A percentile compares a stretch with the other conserved stretches of the same genome.
Conservation (phyloP, 164 flowering plant genomes). For the grape (Vitis vinifera) region ASM3070453v1 NC_081810.1:19545501-19546000, state of each 20-base stretch:
- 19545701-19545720: slow-evolving; percentile 89
- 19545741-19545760: slow-evolving; percentile 98
- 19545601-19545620: slow-evolving; percentile 84
- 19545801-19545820: slow-evolving; percentile 90
- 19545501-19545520: no score
- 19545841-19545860: slow-evolving; percentile 93
- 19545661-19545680: slow-evolving; percentile 96
- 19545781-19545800: slow-evolving; percentile 94
- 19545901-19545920: slow-evolving; percentile 76
- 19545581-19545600: slow-evolving; percentile 91
- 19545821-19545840: slow-evolving; percentile 97
- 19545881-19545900: slow-evolving; percentile 96
- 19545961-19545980: no score
- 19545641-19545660: slow-evolving; percentile 99
- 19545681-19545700: slow-evolving; percentile 88
- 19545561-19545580: slow-evolving; percentile 87
- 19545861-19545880: slow-evolving; percentile 83
- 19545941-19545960: no score
- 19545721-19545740: slow-evolving; percentile 96
- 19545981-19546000: no score
- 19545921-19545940: slow-evolving; percentile 11
- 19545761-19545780: slow-evolving; percentile 93
- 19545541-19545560: slow-evolving; percentile 60
- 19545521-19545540: not conserved
- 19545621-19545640: slow-evolving; percentile 93